Percentiles rank a stretch among this genome's conserved stretches.
These are phyloP conservation scores for Aegilops speltoides DNA, from an alignment of 176 grass and related monocot genomes.

Conservation along the genomic window DNA sequence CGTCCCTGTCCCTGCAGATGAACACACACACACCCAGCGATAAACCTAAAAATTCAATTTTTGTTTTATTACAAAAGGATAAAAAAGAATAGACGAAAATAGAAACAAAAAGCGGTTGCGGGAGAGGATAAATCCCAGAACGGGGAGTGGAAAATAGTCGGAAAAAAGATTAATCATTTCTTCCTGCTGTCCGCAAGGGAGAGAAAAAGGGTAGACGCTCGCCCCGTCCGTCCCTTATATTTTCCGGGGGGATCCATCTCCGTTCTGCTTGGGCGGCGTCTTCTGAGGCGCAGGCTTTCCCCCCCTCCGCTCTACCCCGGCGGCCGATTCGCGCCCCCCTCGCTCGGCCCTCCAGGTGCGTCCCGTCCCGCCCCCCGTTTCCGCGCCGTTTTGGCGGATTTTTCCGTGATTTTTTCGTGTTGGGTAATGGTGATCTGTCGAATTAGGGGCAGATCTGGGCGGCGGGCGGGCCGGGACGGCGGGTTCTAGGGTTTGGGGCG, in stretches of 20 bases:
- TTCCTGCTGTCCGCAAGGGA: neutral
- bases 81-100: neutral
- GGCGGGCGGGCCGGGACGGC: neutral
- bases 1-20: neutral
- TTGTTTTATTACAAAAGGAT: neutral
- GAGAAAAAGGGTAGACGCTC: neutral
- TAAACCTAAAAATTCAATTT: neutral
- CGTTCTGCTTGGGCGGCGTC: conserved; percentile 15
- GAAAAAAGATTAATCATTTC: conserved; percentile 8
- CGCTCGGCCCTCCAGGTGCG: conserved; percentile 6
- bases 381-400: neutral
- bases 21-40: neutral
- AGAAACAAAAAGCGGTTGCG: neutral
- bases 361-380: neutral
- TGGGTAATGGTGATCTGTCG: conserved; percentile 5
- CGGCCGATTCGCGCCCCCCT: conserved; percentile 8
- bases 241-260: neutral
- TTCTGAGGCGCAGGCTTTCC: conserved; percentile 12
- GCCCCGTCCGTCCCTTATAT: conserved; percentile 12
- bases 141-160: neutral
- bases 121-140: neutral
- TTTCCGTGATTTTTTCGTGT: neutral
- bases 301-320: neutral
- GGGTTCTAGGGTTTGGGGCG: neutral
- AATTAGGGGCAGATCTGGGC: conserved; percentile 26